Base-by-base conservation (phyloP, 2,329 filamentous ascomycete species). In the Fusarium nematophilum region DNA sequence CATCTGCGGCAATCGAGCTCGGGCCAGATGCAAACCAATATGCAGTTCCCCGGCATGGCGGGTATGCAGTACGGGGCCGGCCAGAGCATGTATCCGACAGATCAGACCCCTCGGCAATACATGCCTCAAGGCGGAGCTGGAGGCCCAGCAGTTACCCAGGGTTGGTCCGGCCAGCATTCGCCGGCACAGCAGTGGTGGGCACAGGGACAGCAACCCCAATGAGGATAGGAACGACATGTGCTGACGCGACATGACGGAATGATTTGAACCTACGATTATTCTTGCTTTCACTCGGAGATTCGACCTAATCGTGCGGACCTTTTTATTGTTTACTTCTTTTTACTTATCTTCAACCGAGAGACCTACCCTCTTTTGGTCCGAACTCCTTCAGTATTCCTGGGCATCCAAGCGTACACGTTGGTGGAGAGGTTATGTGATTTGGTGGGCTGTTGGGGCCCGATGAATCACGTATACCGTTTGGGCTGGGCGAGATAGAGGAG, bases 21-120 rank as follows among this genome's bases (percentile, higher is more conserved):
- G 49, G 78, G 79, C 49, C 85, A 84, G 71, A 83, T 88, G 71
- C 85, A 85, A 66, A 81, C 80, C 10, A 79, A 77, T 48, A 81
- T 89, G 78, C 84, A 86, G 50, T 89, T 88, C 68, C 81, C 85
- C n/a, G 82, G 81, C 23, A 87, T 89, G 82, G 83, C 83, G 33
- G 81, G 81, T 34, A 82, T 89, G 73, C 79, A 79, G 27, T 87
- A 88, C 67, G 79, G 80, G 29, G 78, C 82, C 21, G 78, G 81
- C 7, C 84, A 86, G 65, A 81, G 80, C 45, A 84, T 89, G 67
- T 88, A 87, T 64, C 77, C 84, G 14, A 76, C 85, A 23, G 87
- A 90, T 39, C 86, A 88, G 74, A 87, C 85, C 1, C 83, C 85
- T 4, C 80, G 87, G 46, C 84, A 88, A 69, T 90, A 89, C 77